Percentiles rank a stretch among this genome's conserved stretches.
phyloP scores from a whole-genome alignment of 257 asterid species.

The Fraxinus americana region DNA sequence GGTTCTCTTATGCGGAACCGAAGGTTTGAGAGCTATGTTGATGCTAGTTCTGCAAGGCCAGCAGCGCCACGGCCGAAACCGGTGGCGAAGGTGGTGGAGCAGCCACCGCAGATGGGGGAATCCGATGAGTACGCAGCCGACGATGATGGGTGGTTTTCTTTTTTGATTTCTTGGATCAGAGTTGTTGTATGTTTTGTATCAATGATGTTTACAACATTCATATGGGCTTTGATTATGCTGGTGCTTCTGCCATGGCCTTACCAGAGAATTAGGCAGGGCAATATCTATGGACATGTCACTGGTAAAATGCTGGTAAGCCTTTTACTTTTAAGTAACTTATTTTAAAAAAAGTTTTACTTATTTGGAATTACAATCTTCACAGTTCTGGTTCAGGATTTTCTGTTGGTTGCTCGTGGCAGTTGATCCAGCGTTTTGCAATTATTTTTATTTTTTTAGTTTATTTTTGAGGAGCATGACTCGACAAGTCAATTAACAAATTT shows the following conservation, averaged over 20 bases:
- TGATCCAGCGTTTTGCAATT: too few species aligned
- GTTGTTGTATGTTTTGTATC: conserved; percentile 38
- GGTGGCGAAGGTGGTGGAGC: conserved; percentile 16
- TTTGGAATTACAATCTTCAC: too few species aligned
- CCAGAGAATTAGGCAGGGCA: conserved; percentile 52
- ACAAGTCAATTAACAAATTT: too few species aligned
- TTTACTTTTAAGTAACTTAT: background rate
- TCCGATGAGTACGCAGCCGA: conserved; percentile 13
- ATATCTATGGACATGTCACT: conserved; percentile 49
- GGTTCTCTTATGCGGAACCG: conserved; percentile 30
- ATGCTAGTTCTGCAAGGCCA: conserved; percentile 19
- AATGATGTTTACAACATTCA: conserved; percentile 43
- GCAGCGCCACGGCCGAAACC: conserved; percentile 3
- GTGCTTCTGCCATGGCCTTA: conserved; percentile 53
- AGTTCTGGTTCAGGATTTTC: too few species aligned
- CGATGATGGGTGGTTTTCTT: conserved; percentile 33
- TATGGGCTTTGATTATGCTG: conserved; percentile 49
- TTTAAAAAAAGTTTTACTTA: too few species aligned
- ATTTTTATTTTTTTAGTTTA: too few species aligned
- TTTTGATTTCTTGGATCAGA: conserved; percentile 44
- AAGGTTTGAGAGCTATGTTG: conserved; percentile 36
- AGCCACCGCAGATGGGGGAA: conserved; percentile 3
- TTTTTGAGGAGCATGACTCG: too few species aligned
- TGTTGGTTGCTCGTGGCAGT: too few species aligned
- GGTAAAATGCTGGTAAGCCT: conserved; percentile 45